Percentiles rank a stretch among this genome's conserved stretches.
Conservation (phyloP, 148 eudicot genomes). For the Mesembryanthemum crystallinum region DNA sequence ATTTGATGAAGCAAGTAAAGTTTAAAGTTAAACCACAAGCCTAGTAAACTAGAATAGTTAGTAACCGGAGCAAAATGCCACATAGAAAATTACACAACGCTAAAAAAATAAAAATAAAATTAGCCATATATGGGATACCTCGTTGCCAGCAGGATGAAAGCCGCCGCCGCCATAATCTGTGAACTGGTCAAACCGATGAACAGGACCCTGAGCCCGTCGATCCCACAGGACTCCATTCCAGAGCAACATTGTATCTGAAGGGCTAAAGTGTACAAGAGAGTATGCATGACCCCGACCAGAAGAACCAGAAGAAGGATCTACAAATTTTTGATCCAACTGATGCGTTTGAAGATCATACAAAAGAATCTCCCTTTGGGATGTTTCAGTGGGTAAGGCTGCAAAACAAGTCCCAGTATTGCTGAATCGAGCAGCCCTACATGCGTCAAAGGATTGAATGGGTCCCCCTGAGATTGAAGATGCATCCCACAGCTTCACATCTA, state of each 20-base stretch:
- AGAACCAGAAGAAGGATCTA: conserved; percentile 48
- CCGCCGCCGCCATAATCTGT: conserved; percentile 98
- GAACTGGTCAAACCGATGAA: conserved; percentile 86
- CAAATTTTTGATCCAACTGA: conserved; percentile 63
- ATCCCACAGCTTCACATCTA: conserved; percentile 90
- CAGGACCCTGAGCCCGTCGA: conserved; percentile 52
- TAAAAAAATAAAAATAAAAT: neutral
- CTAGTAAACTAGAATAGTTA: neutral
- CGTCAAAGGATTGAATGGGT: conserved; percentile 84
- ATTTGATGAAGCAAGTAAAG: neutral
- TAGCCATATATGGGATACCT: conserved; percentile 44
- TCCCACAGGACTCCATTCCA: conserved; percentile 99
- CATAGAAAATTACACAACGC: neutral
- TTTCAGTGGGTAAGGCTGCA: conserved; percentile 76
- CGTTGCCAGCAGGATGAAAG: conserved; percentile 99
- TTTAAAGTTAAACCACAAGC: neutral
- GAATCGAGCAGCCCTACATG: conserved; percentile 67
- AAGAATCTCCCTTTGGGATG: conserved; percentile 61
- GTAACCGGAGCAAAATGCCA: neutral
- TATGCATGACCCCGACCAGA: conserved; percentile 62
- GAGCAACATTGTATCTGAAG: conserved; percentile 73
- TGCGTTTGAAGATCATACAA: conserved; percentile 73
- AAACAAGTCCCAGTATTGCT: conserved; percentile 63
- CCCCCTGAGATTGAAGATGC: conserved; percentile 72
- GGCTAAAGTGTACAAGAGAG: conserved; percentile 83